Conservation (phyloP, 108 stramenopile species). For the Cyclotella cryptica region DNA sequence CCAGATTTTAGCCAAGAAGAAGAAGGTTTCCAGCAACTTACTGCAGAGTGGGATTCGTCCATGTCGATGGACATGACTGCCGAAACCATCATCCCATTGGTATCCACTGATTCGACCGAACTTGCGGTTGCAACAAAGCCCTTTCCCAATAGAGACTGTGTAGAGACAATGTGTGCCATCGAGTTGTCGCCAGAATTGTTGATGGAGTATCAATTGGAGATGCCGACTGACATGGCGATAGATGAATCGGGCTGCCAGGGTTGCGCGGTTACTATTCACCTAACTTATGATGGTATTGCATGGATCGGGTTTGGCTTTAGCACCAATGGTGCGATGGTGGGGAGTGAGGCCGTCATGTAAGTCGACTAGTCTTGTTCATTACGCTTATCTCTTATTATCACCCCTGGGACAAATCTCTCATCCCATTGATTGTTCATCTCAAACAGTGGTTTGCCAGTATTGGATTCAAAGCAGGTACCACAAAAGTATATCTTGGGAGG, state of each 20-base stretch:
- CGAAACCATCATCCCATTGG: background rate
- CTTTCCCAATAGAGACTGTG: background rate
- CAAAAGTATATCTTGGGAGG: constrained; percentile 58
- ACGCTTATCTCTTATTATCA: background rate
- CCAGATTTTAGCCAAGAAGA: too few species aligned
- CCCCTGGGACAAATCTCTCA: background rate
- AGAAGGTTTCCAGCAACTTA: too few species aligned
- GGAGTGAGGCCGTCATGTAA: constrained; percentile 61
- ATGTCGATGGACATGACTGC: too few species aligned
- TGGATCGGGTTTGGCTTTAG: constrained; percentile 59
- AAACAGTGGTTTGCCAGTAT: constrained; percentile 41
- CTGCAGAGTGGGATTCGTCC: too few species aligned
- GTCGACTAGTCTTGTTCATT: background rate
- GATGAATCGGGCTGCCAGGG: constrained; percentile 14
- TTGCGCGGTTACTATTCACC: constrained; percentile 10
- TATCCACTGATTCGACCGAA: background rate
- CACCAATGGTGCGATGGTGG: constrained; percentile 53
- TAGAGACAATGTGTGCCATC: background rate
- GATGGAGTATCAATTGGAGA: constrained; percentile 12
- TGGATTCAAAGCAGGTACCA: constrained; percentile 6
- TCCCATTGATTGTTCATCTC: background rate
- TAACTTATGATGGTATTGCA: constrained; percentile 25
- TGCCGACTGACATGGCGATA: background rate
- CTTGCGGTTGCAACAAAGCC: constrained; percentile 1
- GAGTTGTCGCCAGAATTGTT: background rate